Percentiles rank a stretch among this genome's conserved stretches.
Evolutionary conservation across 805 yeast species (phyloP).

Genomic region (Blastobotrys mokoenaii): DNA sequence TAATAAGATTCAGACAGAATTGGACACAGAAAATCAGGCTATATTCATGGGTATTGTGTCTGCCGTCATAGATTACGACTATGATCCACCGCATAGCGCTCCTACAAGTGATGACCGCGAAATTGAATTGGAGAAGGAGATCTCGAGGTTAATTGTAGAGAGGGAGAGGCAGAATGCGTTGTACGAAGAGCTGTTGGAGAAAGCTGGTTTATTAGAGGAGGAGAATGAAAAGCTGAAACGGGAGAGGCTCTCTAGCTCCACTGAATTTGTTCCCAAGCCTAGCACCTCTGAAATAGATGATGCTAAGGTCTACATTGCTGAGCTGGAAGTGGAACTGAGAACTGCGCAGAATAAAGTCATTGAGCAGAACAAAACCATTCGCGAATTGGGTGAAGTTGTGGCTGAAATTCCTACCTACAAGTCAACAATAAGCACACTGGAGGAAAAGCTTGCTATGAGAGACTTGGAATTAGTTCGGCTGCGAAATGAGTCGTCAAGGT

Average conservation of each 20-base stretch:
- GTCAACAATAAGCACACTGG: conserved; percentile 4
- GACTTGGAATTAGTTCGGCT: conserved; percentile 3
- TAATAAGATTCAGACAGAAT: conserved; percentile 4
- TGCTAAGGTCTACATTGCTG: neutral
- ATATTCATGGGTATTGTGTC: conserved; percentile 9
- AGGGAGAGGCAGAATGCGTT: conserved; percentile 1
- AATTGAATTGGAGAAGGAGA: conserved; percentile 10
- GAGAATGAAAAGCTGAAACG: neutral
- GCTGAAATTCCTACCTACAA: neutral
- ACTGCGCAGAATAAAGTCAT: neutral
- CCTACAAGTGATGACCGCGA: neutral
- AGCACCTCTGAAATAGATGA: neutral
- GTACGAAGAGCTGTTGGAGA: conserved; percentile 4
- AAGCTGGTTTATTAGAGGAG: conserved; percentile 1
- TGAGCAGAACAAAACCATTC: conserved; percentile 5
- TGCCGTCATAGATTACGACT: conserved; percentile 3
- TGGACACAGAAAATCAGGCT: conserved; percentile 7
- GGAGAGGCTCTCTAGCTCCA: neutral
- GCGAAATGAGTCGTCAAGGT: neutral
- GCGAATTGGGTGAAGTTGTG: conserved; percentile 1
- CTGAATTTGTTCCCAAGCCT: too few relatives aligned
- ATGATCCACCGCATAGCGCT: neutral
- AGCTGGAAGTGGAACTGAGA: conserved; percentile 5
- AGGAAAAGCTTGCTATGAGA: conserved; percentile 5
- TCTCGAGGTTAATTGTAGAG: conserved; percentile 8